Percentiles rank a stretch among this genome's conserved stretches.
These are phyloP conservation scores for Bombardia bombarda DNA, from an alignment of 495 filamentous ascomycete genomes.

Conservation along the genomic window DNA sequence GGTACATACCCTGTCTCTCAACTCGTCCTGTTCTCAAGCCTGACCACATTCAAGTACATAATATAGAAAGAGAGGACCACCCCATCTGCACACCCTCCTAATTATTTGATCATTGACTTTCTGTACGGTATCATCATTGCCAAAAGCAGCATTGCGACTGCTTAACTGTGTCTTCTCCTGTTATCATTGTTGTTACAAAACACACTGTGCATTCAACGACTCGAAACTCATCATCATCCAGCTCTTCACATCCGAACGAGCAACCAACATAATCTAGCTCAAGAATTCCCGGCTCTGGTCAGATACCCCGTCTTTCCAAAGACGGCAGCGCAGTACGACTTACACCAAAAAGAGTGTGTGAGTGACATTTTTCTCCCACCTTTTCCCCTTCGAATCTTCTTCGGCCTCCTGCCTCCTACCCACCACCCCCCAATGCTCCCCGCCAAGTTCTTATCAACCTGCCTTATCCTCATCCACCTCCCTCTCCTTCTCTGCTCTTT, in stretches of 20 bases:
- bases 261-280: constrained; percentile 4
- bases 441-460: constrained; percentile 15
- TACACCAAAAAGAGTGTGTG: constrained; percentile 20
- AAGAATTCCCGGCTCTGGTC: constrained; percentile 11
- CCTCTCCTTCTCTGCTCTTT: constrained; percentile 1
- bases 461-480: constrained; percentile 4
- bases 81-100: constrained; percentile 17
- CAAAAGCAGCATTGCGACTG: constrained; percentile 22
- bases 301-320: constrained; percentile 24
- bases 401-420: constrained; percentile 7
- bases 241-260: constrained; percentile 6
- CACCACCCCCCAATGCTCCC: not conserved
- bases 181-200: constrained; percentile 5
- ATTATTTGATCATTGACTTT: constrained; percentile 15
- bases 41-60: constrained; percentile 21
- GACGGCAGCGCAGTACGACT: constrained; percentile 25
- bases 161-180: constrained; percentile 9
- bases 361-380: constrained; percentile 19
- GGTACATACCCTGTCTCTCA: constrained; percentile 14
- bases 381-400: constrained; percentile 5
- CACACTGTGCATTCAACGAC: not conserved
- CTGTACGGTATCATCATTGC: constrained; percentile 13
- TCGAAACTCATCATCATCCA: constrained; percentile 2
- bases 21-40: constrained; percentile 10
- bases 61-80: constrained; percentile 16